phyloP scores from a whole-genome alignment of 306 rosid species.

The Aeschynomene evenia region DNA sequence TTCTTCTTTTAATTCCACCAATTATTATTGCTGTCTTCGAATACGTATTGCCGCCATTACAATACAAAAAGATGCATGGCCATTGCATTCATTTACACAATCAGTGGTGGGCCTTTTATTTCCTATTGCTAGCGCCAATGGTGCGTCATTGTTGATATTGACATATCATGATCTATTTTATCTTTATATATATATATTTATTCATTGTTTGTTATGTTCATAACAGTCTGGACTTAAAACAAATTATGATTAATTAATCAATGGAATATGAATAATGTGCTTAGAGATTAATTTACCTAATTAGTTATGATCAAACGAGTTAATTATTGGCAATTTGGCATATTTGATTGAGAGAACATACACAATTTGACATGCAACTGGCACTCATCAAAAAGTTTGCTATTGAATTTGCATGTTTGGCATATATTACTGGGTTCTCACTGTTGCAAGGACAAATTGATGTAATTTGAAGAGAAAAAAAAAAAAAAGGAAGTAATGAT shows the following conservation, averaged over 20 bases:
- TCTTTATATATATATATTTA: conserved; percentile 30
- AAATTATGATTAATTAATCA: background rate
- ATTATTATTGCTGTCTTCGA: conserved; percentile 15
- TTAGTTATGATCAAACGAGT: conserved; percentile 10
- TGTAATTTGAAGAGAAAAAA: background rate
- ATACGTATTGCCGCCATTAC: conserved; percentile 19
- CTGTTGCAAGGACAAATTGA: conserved; percentile 22
- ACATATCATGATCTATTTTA: conserved; percentile 37
- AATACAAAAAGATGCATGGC: conserved; percentile 14
- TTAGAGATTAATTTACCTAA: conserved; percentile 5
- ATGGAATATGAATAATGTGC: conserved; percentile 10
- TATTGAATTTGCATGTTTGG: conserved; percentile 3
- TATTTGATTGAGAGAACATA: background rate
- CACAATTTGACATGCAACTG: conserved; percentile 3
- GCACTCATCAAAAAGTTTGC: conserved; percentile 23
- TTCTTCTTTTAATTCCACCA: conserved; percentile 8
- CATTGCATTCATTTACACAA: conserved; percentile 21
- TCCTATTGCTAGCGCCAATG: conserved; percentile 1
- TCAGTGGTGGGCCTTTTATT: conserved; percentile 39
- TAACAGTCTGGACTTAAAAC: conserved; percentile 35
- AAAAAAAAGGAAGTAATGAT: background rate
- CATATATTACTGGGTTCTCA: conserved; percentile 11
- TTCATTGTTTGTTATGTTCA: no score
- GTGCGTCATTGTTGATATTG: conserved; percentile 39
- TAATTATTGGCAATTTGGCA: background rate